Base-by-base conservation (phyloP, 2,329 filamentous ascomycete species). In the Chaetomium globosum region DNA sequence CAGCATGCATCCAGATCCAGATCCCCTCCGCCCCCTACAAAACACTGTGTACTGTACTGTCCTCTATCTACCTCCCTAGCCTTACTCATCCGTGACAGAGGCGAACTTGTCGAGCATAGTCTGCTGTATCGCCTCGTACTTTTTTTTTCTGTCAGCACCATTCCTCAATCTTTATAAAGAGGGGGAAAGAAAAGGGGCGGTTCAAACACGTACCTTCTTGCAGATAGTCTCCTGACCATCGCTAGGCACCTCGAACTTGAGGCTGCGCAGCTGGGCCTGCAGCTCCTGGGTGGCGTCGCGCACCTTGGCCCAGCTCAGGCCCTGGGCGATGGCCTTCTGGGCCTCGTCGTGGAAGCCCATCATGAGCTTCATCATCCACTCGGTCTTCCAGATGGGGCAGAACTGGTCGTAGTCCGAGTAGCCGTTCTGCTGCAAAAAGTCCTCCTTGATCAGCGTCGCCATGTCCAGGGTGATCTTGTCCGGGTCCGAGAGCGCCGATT, bases 341-440 rank as follows among this genome's bases (percentile, higher is more conserved):
- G 92, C 89, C 83, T 99, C 95, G 74, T 99, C 96, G 77, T 97
- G 92, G 86, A 94, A 99, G 65, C 89, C 91, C 84, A 99, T 91
- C 88, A 99, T 98, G 70, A 92, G 90, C 86, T 96, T 97, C 95
- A 99, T 99, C 95, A 99, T 98, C 89, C 95, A 99, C 78, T 96
- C 91, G 0, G 95, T 99, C 89, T 99, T 99, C 95, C 95, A 99
- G 75, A 99, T 86, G 58, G 95, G 95, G 77, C 95, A 99, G 87
- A 96, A 99, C 81, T 98, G 93, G 77, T 99, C 95, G 77, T 99
- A 98, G 80, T 98, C 92, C 71, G 91, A 95, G 87, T 99, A 99
- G 69, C 95, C 95, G 81, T 99, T 99, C 79, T 99, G 95, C 81
- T 99, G 95, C 76, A 99, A 78, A 82, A 99, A 99, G 78, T 99